Conservation (phyloP, 192 early-diverging fungal species). For the Helicostylum pulchrum region DNA sequence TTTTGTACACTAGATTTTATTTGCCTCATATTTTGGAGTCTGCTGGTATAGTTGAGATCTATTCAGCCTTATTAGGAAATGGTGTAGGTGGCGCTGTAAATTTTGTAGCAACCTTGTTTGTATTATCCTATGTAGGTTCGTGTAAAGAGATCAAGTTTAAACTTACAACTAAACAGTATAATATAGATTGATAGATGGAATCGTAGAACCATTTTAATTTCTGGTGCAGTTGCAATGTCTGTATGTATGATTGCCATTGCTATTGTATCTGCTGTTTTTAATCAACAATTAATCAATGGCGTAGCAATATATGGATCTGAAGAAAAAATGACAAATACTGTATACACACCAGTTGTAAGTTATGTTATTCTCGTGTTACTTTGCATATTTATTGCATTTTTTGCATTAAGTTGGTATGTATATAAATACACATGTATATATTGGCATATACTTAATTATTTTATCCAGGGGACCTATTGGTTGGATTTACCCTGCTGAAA, state of each 20-base stretch:
- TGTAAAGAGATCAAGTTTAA: neutral
- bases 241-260: slow-evolving; percentile 18
- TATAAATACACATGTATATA: neutral
- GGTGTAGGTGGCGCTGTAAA: slow-evolving; percentile 26
- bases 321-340: slow-evolving; percentile 8
- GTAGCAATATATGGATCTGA: slow-evolving; percentile 27
- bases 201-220: slow-evolving; percentile 60
- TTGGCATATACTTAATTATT: neutral
- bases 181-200: slow-evolving; percentile 67
- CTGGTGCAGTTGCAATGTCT: slow-evolving; percentile 51
- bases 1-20: slow-evolving; percentile 34
- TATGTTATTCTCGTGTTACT: slow-evolving; percentile 53
- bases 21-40: slow-evolving; percentile 23
- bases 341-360: slow-evolving; percentile 30
- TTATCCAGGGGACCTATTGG: slow-evolving; percentile 73
- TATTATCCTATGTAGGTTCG: slow-evolving; percentile 41
- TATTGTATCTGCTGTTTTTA: slow-evolving; percentile 16
- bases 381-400: slow-evolving; percentile 65
- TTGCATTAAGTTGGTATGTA: slow-evolving; percentile 54
- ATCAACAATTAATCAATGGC: slow-evolving; percentile 15
- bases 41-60: slow-evolving; percentile 15
- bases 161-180: neutral
- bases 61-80: slow-evolving; percentile 19
- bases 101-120: slow-evolving; percentile 27
- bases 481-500: slow-evolving; percentile 65